Conservation (phyloP, 1,284 basidiomycete genomes). For the Moniliella sp. region DNA sequence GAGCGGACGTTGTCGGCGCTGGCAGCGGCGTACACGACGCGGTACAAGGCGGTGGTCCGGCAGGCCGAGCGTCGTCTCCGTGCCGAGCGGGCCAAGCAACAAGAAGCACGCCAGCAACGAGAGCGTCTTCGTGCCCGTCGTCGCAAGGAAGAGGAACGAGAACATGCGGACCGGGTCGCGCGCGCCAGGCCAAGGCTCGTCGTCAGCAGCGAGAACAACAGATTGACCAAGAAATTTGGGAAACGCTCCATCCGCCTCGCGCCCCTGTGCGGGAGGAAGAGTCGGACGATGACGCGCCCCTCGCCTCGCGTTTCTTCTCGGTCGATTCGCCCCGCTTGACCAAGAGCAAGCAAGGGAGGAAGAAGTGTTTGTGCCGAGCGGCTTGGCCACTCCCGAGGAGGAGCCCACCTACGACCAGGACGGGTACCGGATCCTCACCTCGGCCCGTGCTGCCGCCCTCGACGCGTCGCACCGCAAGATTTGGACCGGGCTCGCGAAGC, state of each 20-base stretch:
- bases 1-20: not conserved
- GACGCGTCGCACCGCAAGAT: slow-evolving; percentile 28
- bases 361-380: not conserved
- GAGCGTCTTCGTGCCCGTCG: no score
- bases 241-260: not conserved
- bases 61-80: not conserved
- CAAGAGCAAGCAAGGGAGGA: not conserved
- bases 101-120: not conserved
- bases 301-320: not conserved
- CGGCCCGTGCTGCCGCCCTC: slow-evolving; percentile 16
- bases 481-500: slow-evolving; percentile 30
- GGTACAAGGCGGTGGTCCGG: not conserved
- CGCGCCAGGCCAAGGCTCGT: no score
- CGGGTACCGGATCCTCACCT: slow-evolving; percentile 17
- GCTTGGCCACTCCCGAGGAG: not conserved
- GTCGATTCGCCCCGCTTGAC: not conserved
- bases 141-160: no score
- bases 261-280: not conserved
- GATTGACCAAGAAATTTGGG: not conserved
- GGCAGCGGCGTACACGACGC: not conserved
- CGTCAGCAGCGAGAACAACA: not conserved
- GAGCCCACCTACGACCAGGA: slow-evolving; percentile 1
- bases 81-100: not conserved
- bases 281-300: not conserved
- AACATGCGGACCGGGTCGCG: not conserved